Base-by-base conservation (phyloP, 148 eudicot genomes). In the Spergularia marina region DNA sequence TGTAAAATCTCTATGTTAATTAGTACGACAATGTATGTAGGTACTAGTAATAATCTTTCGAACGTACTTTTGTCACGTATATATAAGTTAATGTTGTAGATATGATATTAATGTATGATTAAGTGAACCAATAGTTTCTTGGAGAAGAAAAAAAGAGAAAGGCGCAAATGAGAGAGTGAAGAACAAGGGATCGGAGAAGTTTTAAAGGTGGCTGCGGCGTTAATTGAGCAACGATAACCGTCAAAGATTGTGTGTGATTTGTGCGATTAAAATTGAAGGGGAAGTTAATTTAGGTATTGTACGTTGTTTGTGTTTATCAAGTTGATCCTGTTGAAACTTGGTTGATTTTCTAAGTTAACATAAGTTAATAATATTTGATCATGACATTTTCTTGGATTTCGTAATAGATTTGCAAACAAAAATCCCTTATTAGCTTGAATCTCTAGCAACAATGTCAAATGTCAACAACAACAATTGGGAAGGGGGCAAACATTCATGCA, bases 161-260 rank as follows among this genome's bases (percentile, higher is more conserved):
- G 52, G 17, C 23, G 60, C n/a, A 62, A 70, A 23, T 21, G 77
- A 73, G 62, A 18, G 81, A 78, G 81, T 66, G 73, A 78, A 57
- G 59, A 73, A 0, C 57, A 73, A 73, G 68, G 56, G 71, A 63
- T 30, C 53, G 36, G 36, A 30, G 36, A 41, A 65, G 55, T 53
- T 10, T 30, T 55, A 54, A 30, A 64, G 68, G 49, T 47, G 77
- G 52, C 36, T 8, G 18, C 21, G 54, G 18, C 21, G 54, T 34
- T 44, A 44, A 44, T 44, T 44, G 49, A 44, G 49, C 49, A 44
- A 44, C 25, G 25, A 23, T 23, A 23, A 23, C 49, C 13, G 39
- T 41, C 21, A n/a, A 55, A 47, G 52, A 18, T 12, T 39, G 78
- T 41, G 63, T 56, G 63, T 58, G 36, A 30, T 30, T 17, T 40